Conservation (phyloP, 345 rosid species). For the Populus deltoides region DNA sequence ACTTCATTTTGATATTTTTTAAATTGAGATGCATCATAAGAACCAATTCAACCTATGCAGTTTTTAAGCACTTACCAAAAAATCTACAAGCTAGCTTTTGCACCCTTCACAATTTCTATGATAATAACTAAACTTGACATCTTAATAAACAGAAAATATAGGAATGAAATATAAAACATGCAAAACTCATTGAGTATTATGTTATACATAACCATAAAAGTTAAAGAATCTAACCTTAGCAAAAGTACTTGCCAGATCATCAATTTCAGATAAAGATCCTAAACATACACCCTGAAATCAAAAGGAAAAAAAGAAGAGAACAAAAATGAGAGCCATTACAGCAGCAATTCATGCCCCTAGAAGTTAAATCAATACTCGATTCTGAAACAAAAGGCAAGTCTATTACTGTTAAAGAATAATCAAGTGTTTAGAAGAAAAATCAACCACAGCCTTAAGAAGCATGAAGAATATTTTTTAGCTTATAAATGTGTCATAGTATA, state of each 20-base stretch:
- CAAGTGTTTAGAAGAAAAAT: no score
- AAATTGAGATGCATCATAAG: background rate
- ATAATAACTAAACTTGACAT: background rate
- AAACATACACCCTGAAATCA: conserved; percentile 54
- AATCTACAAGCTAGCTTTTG: background rate
- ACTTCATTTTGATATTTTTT: background rate
- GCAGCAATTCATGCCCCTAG: background rate
- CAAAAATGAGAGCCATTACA: background rate
- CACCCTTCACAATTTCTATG: background rate
- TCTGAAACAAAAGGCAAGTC: background rate
- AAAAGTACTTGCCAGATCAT: conserved; percentile 88
- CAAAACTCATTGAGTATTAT: background rate
- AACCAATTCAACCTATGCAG: background rate
- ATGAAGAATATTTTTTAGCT: background rate
- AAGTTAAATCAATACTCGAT: background rate
- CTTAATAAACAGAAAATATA: background rate
- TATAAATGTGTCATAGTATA: background rate
- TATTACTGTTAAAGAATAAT: no score
- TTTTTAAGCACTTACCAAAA: background rate
- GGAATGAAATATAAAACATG: background rate
- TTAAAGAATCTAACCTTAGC: conserved; percentile 62
- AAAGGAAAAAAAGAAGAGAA: background rate
- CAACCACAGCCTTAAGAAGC: no score
- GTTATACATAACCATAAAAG: background rate
- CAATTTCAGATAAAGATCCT: conserved; percentile 80